These are phyloP conservation scores for Globisporangium irregulare DNA, from an alignment of 352 stramenopile species.

Conservation along the genomic window DNA sequence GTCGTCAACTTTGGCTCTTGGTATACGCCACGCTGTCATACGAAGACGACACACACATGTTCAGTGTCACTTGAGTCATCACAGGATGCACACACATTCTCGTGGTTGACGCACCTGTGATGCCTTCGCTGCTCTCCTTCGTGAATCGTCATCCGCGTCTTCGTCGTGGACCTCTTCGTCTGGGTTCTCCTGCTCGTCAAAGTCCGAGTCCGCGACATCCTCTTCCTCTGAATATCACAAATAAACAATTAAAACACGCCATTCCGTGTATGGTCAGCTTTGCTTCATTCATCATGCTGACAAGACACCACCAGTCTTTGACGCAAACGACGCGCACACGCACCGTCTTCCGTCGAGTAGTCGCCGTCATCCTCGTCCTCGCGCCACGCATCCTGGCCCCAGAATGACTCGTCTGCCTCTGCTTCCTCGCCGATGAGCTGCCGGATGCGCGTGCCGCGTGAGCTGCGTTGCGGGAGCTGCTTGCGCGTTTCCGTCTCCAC, in stretches of 20 bases:
- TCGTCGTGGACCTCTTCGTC: constrained; percentile 77
- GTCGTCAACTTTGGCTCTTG: constrained; percentile 25
- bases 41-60: not conserved
- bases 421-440: constrained; percentile 86
- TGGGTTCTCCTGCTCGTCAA: constrained; percentile 79
- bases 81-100: not conserved
- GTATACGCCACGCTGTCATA: constrained; percentile 20
- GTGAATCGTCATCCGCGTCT: constrained; percentile 44
- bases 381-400: constrained; percentile 81
- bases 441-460: constrained; percentile 71
- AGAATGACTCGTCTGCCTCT: constrained; percentile 87
- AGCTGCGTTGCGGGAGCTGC: constrained; percentile 58
- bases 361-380: constrained; percentile 84
- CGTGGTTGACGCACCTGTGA: constrained; percentile 10
- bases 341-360: constrained; percentile 87
- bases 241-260: not conserved
- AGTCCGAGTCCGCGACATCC: constrained; percentile 87
- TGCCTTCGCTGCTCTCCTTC: constrained; percentile 23
- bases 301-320: not conserved
- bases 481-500: constrained; percentile 19
- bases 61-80: not conserved
- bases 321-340: not conserved
- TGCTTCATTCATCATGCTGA: not conserved
- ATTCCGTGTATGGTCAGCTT: not conserved
- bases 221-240: constrained; percentile 64